Evolutionary conservation across 192 early-diverging fungal species (phyloP).

Genomic region (Backusella tuberculispora): DNA sequence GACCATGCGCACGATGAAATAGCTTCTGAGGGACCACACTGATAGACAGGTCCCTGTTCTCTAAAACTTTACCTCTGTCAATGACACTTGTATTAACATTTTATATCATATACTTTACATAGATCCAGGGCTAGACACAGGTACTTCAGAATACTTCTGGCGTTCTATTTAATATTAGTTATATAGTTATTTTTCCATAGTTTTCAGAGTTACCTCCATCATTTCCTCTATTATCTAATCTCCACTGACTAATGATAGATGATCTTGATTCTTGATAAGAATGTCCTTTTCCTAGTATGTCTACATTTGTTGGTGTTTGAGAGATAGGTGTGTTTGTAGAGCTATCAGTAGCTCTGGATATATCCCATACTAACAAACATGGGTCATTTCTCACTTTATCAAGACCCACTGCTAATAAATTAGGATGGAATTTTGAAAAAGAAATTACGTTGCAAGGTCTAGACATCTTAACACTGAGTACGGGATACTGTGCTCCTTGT

Average conservation of each 20-base stretch:
- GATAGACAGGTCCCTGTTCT: constrained; percentile 46
- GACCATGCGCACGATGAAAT: constrained; percentile 71
- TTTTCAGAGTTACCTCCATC: constrained; percentile 8
- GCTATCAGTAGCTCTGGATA: constrained; percentile 53
- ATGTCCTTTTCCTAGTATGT: not conserved
- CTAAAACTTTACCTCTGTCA: not conserved
- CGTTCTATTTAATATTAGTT: not conserved
- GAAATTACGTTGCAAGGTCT: constrained; percentile 73
- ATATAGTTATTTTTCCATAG: not conserved
- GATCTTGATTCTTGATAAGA: constrained; percentile 8
- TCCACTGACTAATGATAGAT: constrained; percentile 14
- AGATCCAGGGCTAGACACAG: not conserved
- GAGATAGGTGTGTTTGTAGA: constrained; percentile 25
- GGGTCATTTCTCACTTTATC: constrained; percentile 78
- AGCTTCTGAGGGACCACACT: constrained; percentile 69
- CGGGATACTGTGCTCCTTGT: constrained; percentile 36
- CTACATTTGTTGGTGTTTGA: constrained; percentile 4
- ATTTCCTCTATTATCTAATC: constrained; percentile 9
- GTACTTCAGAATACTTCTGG: not conserved
- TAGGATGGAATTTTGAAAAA: constrained; percentile 64
- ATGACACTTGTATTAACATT: not conserved
- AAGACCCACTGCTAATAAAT: constrained; percentile 66
- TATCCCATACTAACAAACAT: constrained; percentile 78
- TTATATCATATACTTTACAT: not conserved
- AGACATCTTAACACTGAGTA: constrained; percentile 52